Base-by-base conservation (phyloP, 345 rosid genomes). In the Citrus sinensis region DNA sequence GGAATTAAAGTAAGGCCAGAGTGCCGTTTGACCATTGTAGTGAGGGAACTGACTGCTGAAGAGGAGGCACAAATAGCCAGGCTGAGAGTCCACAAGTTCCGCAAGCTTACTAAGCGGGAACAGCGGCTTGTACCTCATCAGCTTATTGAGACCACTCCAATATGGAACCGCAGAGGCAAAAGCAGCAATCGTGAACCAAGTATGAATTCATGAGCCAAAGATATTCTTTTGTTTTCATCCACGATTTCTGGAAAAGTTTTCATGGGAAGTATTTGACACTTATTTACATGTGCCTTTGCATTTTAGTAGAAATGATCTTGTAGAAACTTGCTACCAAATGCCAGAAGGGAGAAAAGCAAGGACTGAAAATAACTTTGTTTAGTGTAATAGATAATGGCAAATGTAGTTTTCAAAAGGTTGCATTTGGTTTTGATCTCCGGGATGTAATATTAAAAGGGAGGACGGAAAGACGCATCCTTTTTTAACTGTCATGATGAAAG, bases 1-100 rank as follows among this genome's bases (percentile, higher is more conserved):
- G 94, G 99, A 73, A 19, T 96, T 19, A 92, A 60, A 82, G 73
- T 78, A 64, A 89, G 88, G 82, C 93, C 94, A 0, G 90, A 86
- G 77, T 90, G 95, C 74, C 95, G 97, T 8, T 83, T 96, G 66
- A 94, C 98, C 2, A 85, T 96, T 14, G 87, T 96, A 35, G 87
- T 94, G 77, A 90, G 99, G 82, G 99, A 94, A 87, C 89, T 82
- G 71, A 94, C 93, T 2, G 80, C 89, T 1, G 94, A 92, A 80
- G 98, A 96, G 88, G 98, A 96, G 83, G 97, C 97, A 30, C 80
- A 91, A 88, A 88, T 91, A 71, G 99, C 97, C 14, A 88, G 82
- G 90, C 88, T 96, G 60, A 88, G 84, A 79, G 98, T 94, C 63
- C 83, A 84, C 83, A 94, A 88, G 71, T 96, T 90, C 86, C 87